Conservation (phyloP, 2,329 filamentous ascomycete genomes). For the Zymoseptoria pseudotritici region DNA sequence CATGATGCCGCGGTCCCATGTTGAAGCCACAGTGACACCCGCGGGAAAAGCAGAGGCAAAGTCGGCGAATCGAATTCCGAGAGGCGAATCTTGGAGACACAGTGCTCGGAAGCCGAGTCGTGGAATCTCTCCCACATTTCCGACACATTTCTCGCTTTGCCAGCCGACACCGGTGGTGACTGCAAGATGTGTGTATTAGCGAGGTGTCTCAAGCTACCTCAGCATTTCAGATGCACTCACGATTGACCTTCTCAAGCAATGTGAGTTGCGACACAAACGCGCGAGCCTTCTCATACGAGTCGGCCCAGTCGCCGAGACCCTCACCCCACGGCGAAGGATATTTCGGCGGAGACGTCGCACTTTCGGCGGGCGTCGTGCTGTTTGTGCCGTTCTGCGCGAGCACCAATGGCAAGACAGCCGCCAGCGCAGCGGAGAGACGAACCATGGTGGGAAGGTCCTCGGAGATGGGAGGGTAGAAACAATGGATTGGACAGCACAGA, state of each 20-base stretch:
- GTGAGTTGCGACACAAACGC: conserved; percentile 78
- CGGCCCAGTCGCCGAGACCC: conserved; percentile 64
- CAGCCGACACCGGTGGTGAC: conserved; percentile 82
- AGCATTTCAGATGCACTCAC: not conserved
- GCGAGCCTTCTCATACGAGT: conserved; percentile 67
- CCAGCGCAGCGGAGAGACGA: conserved; percentile 17
- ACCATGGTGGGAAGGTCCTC: conserved; percentile 13
- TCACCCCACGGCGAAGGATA: conserved; percentile 88
- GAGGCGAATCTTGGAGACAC: conserved; percentile 81
- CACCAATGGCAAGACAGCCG: conserved; percentile 25
- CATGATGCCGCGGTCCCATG: conserved; percentile 68
- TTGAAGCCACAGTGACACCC: conserved; percentile 72
- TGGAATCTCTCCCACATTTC: conserved; percentile 63
- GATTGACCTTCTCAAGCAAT: conserved; percentile 81
- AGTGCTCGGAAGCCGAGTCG: conserved; percentile 62
- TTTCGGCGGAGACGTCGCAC: conserved; percentile 51
- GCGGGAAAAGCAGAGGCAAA: conserved; percentile 76
- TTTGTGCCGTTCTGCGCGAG: conserved; percentile 23
- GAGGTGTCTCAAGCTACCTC: not conserved
- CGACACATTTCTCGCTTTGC: conserved; percentile 66
- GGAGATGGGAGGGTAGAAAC: no score
- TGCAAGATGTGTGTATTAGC: not conserved
- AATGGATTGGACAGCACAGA: not conserved
- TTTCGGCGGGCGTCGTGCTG: conserved; percentile 20
- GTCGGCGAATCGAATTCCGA: conserved; percentile 71